Base-by-base conservation (phyloP, 1,284 basidiomycete genomes). In the Exobasidium cylindrosporum region DNA sequence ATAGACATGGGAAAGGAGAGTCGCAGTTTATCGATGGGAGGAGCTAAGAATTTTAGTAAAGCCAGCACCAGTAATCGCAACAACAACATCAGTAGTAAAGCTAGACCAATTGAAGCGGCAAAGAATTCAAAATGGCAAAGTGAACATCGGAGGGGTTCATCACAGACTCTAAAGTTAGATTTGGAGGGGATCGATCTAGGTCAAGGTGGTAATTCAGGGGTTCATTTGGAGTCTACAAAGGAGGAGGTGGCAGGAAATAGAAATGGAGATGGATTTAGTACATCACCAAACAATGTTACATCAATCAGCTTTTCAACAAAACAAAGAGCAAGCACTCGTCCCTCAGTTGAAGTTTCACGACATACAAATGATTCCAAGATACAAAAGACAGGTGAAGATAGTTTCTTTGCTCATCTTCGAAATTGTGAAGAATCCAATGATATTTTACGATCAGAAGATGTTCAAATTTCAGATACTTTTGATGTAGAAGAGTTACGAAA, bases 111-210 rank as follows among this genome's bases (percentile, higher is more conserved):
- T 40, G 35, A 40, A 7, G 35, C 7, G 17, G 35, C 35, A 40
- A 40, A 40, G 35, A n/a, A n/a, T n/a, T n/a, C n/a, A n/a, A n/a
- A n/a, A n/a, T n/a, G n/a, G n/a, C n/a, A n/a, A n/a, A n/a, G n/a
- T n/a, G n/a, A n/a, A n/a, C 35, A 40, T 17, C 57, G 57, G 23
- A 17, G 57, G 14, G 44, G 44, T 31, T 58, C 57, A 23, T 45
- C 57, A 23, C 64, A 74, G 50, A 72, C 60, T 11, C 60, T 74
- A 10, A 61, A 57, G 5, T 31, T 74, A 0, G 73, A 74, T 46
- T 61, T 74, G 10, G 71, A 74, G 4, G 73, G 73, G 49, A 63
- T 74, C 30, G 73, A 74, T 47, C 66, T 74, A 23, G 73, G 73
- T 2, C 65, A n/a, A 23, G 21, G 53, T 29, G 21, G 32, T 28